phyloP scores from a whole-genome alignment of 768 basidiomycete species.

The Punctularia strigosozonata region DNA sequence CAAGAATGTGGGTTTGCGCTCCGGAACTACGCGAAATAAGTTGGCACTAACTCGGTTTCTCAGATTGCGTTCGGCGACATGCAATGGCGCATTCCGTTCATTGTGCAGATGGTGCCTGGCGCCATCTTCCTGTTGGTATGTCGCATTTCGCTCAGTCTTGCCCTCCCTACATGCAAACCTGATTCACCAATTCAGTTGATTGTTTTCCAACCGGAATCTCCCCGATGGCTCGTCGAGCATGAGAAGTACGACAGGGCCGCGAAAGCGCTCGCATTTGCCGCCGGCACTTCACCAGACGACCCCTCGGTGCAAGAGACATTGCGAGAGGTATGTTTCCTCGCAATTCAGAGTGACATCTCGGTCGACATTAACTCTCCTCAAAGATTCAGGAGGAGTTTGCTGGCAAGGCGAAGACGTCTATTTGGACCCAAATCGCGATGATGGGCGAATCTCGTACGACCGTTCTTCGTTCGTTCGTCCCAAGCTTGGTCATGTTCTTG shows the following conservation, averaged over 20 bases:
- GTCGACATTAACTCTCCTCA: too few species aligned
- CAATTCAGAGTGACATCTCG: too few species aligned
- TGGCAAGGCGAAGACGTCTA: slow-evolving; percentile 24
- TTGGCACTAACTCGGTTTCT: too few species aligned
- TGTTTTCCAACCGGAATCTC: slow-evolving; percentile 41
- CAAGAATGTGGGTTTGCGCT: too few species aligned
- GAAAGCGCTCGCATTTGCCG: slow-evolving; percentile 24
- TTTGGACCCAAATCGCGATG: slow-evolving; percentile 24
- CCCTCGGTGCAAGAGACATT: slow-evolving; percentile 23
- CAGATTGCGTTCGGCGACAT: slow-evolving; percentile 22
- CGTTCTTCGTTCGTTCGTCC: slow-evolving; percentile 32
- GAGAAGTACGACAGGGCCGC: slow-evolving; percentile 29
- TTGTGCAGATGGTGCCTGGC: slow-evolving; percentile 40
- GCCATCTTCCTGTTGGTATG: slow-evolving; percentile 26
- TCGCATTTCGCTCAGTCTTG: not conserved
- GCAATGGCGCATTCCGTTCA: slow-evolving; percentile 44
- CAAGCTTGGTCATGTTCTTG: too few species aligned
- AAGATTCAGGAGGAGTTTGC: slow-evolving; percentile 37
- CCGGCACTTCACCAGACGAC: slow-evolving; percentile 21
- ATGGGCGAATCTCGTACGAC: slow-evolving; percentile 33
- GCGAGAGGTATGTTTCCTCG: too few species aligned
- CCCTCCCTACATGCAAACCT: too few species aligned
- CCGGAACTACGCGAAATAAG: too few species aligned
- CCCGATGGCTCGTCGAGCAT: slow-evolving; percentile 43
- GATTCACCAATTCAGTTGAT: slow-evolving; percentile 20